These are phyloP conservation scores for Leptomonas seymouri DNA, from an alignment of 208 protist species.

Conservation along the genomic window DNA sequence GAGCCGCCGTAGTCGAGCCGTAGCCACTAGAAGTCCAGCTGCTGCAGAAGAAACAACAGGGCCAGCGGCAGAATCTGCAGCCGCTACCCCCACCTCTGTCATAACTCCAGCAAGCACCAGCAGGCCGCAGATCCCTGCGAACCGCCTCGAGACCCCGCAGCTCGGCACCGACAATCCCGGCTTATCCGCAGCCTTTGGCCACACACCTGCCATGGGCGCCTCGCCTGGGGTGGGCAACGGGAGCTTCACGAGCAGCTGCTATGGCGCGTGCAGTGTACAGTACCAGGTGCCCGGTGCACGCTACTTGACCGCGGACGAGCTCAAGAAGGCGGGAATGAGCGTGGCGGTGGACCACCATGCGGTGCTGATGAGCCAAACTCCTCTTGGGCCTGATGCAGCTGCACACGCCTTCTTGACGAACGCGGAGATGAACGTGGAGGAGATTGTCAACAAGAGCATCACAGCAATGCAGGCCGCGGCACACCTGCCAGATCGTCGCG, in stretches of 20 bases:
- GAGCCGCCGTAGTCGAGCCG: background rate
- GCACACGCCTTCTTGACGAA: constrained; percentile 16
- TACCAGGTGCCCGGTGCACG: constrained; percentile 44
- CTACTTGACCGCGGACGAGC: constrained; percentile 39
- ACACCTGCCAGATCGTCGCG: constrained; percentile 2
- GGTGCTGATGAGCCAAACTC: constrained; percentile 33
- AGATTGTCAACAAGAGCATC: constrained; percentile 48
- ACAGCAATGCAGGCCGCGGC: constrained; percentile 32
- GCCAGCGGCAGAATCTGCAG: background rate
- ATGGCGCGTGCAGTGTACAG: constrained; percentile 28
- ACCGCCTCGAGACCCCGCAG: constrained; percentile 30
- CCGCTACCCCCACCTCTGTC: background rate
- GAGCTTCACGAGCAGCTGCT: constrained; percentile 30
- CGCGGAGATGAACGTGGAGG: constrained; percentile 32
- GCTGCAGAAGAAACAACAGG: background rate
- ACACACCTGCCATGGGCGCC: background rate
- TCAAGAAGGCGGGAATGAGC: constrained; percentile 6
- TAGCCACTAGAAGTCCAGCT: too few species aligned
- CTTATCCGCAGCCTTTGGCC: background rate
- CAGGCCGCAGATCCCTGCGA: constrained; percentile 3
- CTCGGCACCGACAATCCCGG: constrained; percentile 6
- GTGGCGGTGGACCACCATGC: constrained; percentile 39
- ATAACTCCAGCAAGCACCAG: constrained; percentile 4
- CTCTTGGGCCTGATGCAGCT: constrained; percentile 6
- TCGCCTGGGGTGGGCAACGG: constrained; percentile 19